Conservation (phyloP, 495 filamentous ascomycete genomes). For the Lentithecium fluviatile region DNA sequence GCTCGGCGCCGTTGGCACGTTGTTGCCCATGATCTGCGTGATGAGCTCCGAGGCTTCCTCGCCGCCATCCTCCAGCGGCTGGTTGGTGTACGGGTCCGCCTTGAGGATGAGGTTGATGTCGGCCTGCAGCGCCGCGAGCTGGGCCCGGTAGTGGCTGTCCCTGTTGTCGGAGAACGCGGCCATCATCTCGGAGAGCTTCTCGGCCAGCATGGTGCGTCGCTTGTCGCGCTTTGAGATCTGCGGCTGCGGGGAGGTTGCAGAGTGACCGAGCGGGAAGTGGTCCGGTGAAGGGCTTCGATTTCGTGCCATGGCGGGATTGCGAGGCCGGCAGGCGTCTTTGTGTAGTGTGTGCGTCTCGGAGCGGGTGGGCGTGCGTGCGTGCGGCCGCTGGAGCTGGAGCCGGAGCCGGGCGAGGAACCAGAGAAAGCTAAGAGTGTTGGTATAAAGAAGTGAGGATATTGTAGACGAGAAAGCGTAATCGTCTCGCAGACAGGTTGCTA, state of each 20-base stretch:
- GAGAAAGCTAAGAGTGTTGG: neutral
- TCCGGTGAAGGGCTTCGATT: conserved; percentile 34
- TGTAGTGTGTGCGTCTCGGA: neutral
- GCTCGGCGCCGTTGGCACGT: conserved; percentile 30
- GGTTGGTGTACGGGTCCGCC: conserved; percentile 73
- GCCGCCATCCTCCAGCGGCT: conserved; percentile 68
- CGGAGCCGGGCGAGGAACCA: neutral
- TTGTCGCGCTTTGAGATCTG: conserved; percentile 82
- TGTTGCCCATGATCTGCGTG: conserved; percentile 34
- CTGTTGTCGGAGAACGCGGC: conserved; percentile 75
- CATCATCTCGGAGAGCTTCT: conserved; percentile 70
- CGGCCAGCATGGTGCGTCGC: conserved; percentile 71
- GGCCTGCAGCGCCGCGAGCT: conserved; percentile 81
- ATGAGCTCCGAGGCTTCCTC: conserved; percentile 62
- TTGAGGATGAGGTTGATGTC: conserved; percentile 84
- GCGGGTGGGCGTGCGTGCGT: conserved; percentile 2
- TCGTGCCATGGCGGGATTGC: conserved; percentile 27
- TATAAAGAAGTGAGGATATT: neutral
- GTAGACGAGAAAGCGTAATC: neutral
- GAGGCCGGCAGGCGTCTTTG: neutral
- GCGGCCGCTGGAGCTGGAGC: neutral
- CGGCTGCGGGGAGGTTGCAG: conserved; percentile 44
- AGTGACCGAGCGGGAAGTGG: conserved; percentile 31
- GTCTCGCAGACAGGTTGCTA: conserved; percentile 9
- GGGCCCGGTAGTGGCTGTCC: conserved; percentile 80